Evolutionary conservation across 176 grass and related monocot species (phyloP).

Genomic region (Raddia distichophylla): DNA sequence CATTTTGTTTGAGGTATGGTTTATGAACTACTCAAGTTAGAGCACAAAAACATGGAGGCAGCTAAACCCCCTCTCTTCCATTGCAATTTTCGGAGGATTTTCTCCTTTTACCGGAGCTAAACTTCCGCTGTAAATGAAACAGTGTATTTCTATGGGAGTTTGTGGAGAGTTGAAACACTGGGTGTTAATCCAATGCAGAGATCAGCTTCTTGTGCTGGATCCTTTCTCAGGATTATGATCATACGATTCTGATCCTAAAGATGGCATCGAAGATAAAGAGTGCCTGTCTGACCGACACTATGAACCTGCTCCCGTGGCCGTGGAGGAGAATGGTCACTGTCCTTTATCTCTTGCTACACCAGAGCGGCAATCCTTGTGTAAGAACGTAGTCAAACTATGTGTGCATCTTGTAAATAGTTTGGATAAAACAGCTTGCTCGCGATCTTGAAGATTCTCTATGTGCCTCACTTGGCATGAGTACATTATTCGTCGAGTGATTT

Average conservation of each 20-base stretch:
- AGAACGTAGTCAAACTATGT: conserved; percentile 21
- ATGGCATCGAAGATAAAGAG: conserved; percentile 4
- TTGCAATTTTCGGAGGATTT: not conserved
- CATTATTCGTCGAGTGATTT: not conserved
- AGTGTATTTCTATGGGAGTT: conserved; percentile 15
- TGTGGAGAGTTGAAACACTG: not conserved
- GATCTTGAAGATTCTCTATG: conserved; percentile 15
- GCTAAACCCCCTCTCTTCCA: not conserved
- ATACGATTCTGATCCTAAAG: not conserved
- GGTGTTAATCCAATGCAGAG: conserved; percentile 3
- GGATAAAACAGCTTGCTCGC: conserved; percentile 34
- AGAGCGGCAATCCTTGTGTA: not conserved
- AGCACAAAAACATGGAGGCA: conserved; percentile 13
- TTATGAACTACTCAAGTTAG: conserved; percentile 21
- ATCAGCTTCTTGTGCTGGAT: conserved; percentile 21
- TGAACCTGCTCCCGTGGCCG: not conserved
- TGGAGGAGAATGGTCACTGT: conserved; percentile 7
- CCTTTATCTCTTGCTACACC: not conserved
- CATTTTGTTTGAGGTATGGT: conserved; percentile 30
- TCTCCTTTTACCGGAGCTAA: not conserved
- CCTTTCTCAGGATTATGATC: conserved; percentile 12
- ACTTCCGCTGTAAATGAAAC: conserved; percentile 1
- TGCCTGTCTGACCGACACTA: not conserved
- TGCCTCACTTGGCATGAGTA: not conserved
- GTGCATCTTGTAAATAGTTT: conserved; percentile 51